Percentiles rank a stretch among this genome's conserved stretches.
Evolutionary conservation across 805 yeast genomes (phyloP).

Genomic region (Starmerella roubikii): DNA sequence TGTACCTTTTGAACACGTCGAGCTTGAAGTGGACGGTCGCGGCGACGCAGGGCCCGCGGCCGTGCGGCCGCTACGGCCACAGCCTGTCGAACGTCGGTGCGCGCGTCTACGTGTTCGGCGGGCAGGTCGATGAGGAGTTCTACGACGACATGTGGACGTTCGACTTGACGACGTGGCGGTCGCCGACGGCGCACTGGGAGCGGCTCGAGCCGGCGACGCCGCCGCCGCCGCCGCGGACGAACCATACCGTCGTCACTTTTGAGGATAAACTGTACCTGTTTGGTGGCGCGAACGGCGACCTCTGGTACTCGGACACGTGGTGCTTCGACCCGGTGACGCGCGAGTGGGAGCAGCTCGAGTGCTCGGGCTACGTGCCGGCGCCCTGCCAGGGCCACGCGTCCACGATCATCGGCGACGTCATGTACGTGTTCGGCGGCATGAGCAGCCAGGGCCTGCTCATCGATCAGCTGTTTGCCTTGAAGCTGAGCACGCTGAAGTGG

Average conservation of each 20-base stretch:
- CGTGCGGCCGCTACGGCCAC: slow-evolving; percentile 91
- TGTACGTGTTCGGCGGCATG: slow-evolving; percentile 86
- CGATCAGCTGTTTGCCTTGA: slow-evolving; percentile 57
- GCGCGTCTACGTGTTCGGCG: slow-evolving; percentile 76
- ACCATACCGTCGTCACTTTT: slow-evolving; percentile 76
- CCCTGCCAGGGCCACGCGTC: slow-evolving; percentile 90
- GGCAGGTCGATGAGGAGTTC: slow-evolving; percentile 72
- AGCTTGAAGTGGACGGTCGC: slow-evolving; percentile 71
- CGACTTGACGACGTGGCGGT: slow-evolving; percentile 74
- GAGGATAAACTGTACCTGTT: slow-evolving; percentile 69
- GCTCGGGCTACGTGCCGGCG: slow-evolving; percentile 64
- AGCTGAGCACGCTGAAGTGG: slow-evolving; percentile 61
- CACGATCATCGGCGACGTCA: slow-evolving; percentile 57
- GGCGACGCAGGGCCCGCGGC: slow-evolving; percentile 58
- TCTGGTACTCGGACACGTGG: slow-evolving; percentile 64
- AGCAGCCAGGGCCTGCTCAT: slow-evolving; percentile 56
- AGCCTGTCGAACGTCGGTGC: slow-evolving; percentile 60
- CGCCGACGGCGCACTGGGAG: slow-evolving; percentile 77
- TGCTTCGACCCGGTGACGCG: slow-evolving; percentile 55
- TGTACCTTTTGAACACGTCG: slow-evolving; percentile 73
- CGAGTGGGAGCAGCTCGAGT: slow-evolving; percentile 56
- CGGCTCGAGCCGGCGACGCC: slow-evolving; percentile 41
- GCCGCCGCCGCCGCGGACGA: slow-evolving; percentile 51
- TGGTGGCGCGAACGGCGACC: slow-evolving; percentile 79
- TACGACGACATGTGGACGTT: slow-evolving; percentile 77